A percentile compares a stretch with the other conserved stretches of the same genome.
Conservation (phyloP, 1,284 basidiomycete genomes). For the Fistulinella cinereoalba region DNA sequence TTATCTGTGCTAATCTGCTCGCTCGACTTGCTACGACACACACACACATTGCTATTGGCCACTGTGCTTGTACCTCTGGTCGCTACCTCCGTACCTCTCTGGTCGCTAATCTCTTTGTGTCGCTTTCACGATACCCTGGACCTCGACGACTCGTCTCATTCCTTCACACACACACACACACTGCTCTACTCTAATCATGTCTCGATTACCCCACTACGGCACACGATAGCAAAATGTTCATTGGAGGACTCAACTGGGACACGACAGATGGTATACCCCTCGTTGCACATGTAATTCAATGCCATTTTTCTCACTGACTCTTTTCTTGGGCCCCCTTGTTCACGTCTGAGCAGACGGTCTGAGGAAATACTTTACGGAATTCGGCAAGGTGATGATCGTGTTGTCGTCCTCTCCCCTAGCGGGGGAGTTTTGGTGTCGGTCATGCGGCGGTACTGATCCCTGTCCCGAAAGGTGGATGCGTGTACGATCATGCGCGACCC, state of each 20-base stretch:
- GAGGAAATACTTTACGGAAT: constrained; percentile 69
- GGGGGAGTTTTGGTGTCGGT: neutral
- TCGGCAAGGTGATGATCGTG: constrained; percentile 62
- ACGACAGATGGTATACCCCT: constrained; percentile 86
- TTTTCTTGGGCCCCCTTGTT: constrained; percentile 27
- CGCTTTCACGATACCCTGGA: constrained; percentile 38
- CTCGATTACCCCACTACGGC: constrained; percentile 35
- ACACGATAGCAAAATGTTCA: constrained; percentile 91
- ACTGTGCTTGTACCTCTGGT: constrained; percentile 35
- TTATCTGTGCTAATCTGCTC: constrained; percentile 31
- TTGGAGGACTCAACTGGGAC: constrained; percentile 97
- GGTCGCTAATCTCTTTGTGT: constrained; percentile 36
- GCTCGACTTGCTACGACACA: constrained; percentile 30
- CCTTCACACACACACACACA: constrained; percentile 11
- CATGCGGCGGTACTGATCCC: constrained; percentile 13
- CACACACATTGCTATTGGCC: constrained; percentile 37
- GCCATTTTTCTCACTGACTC: constrained; percentile 39
- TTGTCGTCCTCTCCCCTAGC: constrained; percentile 7
- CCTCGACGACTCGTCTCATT: constrained; percentile 30
- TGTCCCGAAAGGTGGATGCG: constrained; percentile 65
- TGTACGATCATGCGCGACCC: constrained; percentile 96
- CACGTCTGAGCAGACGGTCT: constrained; percentile 55
- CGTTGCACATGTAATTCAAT: constrained; percentile 37
- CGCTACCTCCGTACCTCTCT: constrained; percentile 36
- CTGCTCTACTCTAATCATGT: constrained; percentile 34